A percentile compares a stretch with the other conserved stretches of the same genome.
Evolutionary conservation across 805 yeast genomes (phyloP).

Genomic region (Nakazawaea ishiwadae): DNA sequence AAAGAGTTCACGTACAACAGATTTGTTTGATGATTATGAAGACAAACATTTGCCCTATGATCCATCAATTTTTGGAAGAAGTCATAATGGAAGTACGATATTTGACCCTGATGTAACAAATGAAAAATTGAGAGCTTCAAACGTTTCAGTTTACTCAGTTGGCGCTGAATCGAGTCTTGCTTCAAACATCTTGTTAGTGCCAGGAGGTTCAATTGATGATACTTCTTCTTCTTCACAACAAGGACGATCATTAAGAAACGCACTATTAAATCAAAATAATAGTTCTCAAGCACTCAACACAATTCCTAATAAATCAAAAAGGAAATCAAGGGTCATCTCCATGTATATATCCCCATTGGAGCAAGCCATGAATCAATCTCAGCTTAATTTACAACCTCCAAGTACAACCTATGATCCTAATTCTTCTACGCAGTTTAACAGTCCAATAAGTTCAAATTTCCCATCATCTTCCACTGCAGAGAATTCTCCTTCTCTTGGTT

Average conservation of each 20-base stretch:
- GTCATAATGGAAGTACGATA: not conserved
- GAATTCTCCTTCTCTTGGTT: constrained; percentile 11
- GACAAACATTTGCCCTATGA: constrained; percentile 6
- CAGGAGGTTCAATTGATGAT: constrained; percentile 5
- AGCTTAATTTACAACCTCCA: constrained; percentile 6
- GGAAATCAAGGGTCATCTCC: constrained; percentile 15
- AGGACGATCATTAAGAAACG: constrained; percentile 17
- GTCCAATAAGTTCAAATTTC: constrained; percentile 2
- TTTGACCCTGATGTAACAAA: not conserved
- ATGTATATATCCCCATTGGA: constrained; percentile 23
- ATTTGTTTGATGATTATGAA: constrained; percentile 9
- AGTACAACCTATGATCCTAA: constrained; percentile 3
- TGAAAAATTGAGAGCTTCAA: not conserved
- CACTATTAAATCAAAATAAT: not conserved
- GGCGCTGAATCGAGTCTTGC: constrained; percentile 4
- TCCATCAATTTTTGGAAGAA: constrained; percentile 10
- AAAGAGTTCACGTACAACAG: constrained; percentile 1
- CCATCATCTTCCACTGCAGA: constrained; percentile 13
- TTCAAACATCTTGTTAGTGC: not conserved
- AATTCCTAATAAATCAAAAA: constrained; percentile 6
- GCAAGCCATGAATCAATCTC: constrained; percentile 17
- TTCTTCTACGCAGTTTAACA: constrained; percentile 1
- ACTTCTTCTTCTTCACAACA: constrained; percentile 16
- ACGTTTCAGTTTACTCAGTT: constrained; percentile 4
- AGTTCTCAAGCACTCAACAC: constrained; percentile 15